These are phyloP conservation scores for Aphanomyces invadans DNA, from an alignment of 352 stramenopile species.

Conservation along the genomic window DNA sequence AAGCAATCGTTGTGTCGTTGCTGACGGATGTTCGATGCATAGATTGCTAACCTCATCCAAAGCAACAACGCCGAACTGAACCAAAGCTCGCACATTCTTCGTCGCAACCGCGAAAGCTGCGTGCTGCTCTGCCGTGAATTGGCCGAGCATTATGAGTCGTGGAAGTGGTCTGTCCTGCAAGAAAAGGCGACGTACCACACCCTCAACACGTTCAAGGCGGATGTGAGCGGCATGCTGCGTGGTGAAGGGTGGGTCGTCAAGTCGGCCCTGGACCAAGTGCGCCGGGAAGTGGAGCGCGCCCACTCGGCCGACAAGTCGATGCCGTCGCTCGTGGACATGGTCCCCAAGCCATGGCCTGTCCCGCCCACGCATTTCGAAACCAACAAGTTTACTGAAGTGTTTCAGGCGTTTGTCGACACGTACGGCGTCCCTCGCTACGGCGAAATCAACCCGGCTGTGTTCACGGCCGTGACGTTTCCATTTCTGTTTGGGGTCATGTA, in stretches of 20 bases:
- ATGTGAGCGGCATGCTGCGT: constrained; percentile 85
- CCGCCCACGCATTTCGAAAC: constrained; percentile 98
- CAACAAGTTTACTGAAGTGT: constrained; percentile 98
- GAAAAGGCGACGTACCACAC: constrained; percentile 92
- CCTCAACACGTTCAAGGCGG: constrained; percentile 89
- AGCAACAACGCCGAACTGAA: constrained; percentile 92
- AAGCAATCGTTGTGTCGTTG: no score
- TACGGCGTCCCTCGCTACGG: constrained; percentile 98
- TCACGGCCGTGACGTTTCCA: constrained; percentile 98
- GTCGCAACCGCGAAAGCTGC: constrained; percentile 83
- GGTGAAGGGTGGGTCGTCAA: constrained; percentile 87
- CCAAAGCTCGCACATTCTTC: constrained; percentile 93
- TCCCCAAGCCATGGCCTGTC: constrained; percentile 93
- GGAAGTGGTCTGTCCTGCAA: constrained; percentile 84
- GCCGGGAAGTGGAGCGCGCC: constrained; percentile 46
- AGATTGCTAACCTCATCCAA: constrained; percentile 81
- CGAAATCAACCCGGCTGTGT: constrained; percentile 98
- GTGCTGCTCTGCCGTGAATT: constrained; percentile 40
- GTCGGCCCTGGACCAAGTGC: constrained; percentile 37
- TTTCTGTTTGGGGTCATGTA: constrained; percentile 99
- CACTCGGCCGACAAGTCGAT: constrained; percentile 74
- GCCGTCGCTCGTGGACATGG: constrained; percentile 68
- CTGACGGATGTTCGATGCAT: no score
- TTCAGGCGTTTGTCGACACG: constrained; percentile 98
- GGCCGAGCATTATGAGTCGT: constrained; percentile 60